Evolutionary conservation across 768 basidiomycete genomes (phyloP), one percentile per base, ranked within the genome.

Genomic region (Leccinum aurantiacum): DNA sequence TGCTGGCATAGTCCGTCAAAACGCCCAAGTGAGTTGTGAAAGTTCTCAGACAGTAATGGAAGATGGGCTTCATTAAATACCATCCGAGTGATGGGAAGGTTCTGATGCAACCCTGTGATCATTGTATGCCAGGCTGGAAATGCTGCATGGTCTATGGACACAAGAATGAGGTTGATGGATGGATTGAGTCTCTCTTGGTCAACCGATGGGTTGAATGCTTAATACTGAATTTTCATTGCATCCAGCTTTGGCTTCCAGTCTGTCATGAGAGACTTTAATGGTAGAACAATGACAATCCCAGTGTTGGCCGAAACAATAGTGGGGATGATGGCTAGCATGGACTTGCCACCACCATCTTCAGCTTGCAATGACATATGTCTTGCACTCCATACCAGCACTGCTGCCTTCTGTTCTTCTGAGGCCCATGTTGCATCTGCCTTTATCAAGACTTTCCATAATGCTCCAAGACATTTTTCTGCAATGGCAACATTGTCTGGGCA

Each of bases 401-500:
- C 47, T 0, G 15, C 24, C 11, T 22, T 48, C 11, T 48, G 47
- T 22, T 22, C 2, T 3, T 19, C 3, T 17, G 48, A 50, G 22
- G 17, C 17, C 48, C 48, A 50, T 15, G 25, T 27, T 19, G 48
- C 48, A 50, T 50, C 9, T 50, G 3, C 15, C 14, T 49, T 29
- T 10, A 29, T 13, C 15, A 46, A 22, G 0, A 0, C 19, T n/a
- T 46, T 19, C 17, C 2, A 2, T 0, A 46, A 29, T 3, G 29
- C 29, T 29, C 29, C 29, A 29, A 29, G 29, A 29, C 29, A 29
- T 29, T 29, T 29, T 0, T 29, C 29, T 9, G 29, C 2, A 29
- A 29, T 0, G 0, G 29, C 29, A 0, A 29, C 29, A 3, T 29
- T 29, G 29, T 29, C 29, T 3, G 2, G 2, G 29, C 9, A 3